Percentiles rank a stretch among this genome's conserved stretches.
Evolutionary conservation across 2,329 filamentous ascomycete species (phyloP).

Genomic region (Magnaporthales sp.): DNA sequence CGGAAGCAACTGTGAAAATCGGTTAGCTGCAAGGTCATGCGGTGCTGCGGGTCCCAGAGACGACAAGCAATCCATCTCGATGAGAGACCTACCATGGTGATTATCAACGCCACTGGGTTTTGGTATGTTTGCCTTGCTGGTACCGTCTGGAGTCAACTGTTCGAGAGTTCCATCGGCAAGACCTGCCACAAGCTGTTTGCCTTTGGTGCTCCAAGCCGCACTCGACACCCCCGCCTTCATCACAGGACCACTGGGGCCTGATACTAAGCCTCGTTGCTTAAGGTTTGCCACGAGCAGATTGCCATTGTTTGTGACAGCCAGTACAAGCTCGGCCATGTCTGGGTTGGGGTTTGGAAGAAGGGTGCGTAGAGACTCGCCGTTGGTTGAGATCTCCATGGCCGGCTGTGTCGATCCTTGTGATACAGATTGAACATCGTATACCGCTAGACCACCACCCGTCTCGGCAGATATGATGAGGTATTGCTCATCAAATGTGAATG

Average conservation of each 20-base stretch:
- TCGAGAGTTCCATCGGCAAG: conserved; percentile 69
- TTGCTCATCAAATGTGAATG: conserved; percentile 83
- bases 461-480: conserved; percentile 79
- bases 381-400: conserved; percentile 68
- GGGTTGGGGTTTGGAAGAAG: conserved; percentile 73
- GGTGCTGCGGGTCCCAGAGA: neutral
- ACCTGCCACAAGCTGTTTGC: conserved; percentile 87
- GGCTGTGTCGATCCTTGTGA: conserved; percentile 57
- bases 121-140: conserved; percentile 69
- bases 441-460: conserved; percentile 68
- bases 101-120: conserved; percentile 59
- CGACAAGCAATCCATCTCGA: neutral
- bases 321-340: conserved; percentile 66
- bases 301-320: conserved; percentile 70
- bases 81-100: conserved; percentile 54
- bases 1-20: conserved; percentile 54
- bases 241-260: conserved; percentile 49
- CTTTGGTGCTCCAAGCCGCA: conserved; percentile 83
- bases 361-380: conserved; percentile 62
- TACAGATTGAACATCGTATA: conserved; percentile 69
- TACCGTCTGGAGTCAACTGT: conserved; percentile 78
- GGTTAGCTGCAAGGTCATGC: neutral
- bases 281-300: conserved; percentile 80
- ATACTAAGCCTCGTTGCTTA: conserved; percentile 51
- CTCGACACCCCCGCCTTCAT: conserved; percentile 73